Base-by-base conservation (phyloP, 805 yeast genomes). In the Metschnikowia bowlesiae region DNA sequence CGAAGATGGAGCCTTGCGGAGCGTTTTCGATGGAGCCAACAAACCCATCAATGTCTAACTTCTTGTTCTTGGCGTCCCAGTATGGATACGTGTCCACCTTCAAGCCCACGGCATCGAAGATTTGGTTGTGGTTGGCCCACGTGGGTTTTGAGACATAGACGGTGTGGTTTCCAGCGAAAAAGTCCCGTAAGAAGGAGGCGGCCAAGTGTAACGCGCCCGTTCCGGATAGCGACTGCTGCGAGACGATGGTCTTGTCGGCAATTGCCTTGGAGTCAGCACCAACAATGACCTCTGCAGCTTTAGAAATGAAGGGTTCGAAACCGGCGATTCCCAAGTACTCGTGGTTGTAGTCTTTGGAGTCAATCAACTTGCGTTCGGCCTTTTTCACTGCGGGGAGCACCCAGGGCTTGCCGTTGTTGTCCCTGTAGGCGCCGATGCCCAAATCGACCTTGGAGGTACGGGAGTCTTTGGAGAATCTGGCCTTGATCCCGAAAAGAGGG, bases 61-160 rank as follows among this genome's bases (percentile, higher is more conserved):
- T 72, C 69, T 88, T 88, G 50, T 84, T 80, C 18, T 73, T 75
- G 49, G 76, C 73, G 63, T 92, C 80, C 91, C 96, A 94, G 76
- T 94, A 92, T 26, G 96, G 90, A 66, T 94, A 92, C 14, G 74
- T 68, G 35, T 75, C 82, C 37, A 85, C 84, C 57, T 77, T 71
- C 48, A 88, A 75, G 5, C 95, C 96, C 53, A 81, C 75, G 48
- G 79, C 71, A 57, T 79, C 75, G 67, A 91, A 94, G 58, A 92
- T 87, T 66, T 85, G 90, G 66, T 79, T 76, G 73, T 92, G 99
- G 75, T 94, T 94, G 47, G 94, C 96, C 99, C 99, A 92, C n/a
- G 98, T 90, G 57, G 99, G 99, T 39, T 57, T 51, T n/a, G 57
- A 53, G 39, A 57, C 47, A 54, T 55, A 55, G 9, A 58, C 49